Base-by-base conservation (phyloP, 805 yeast genomes). In the Lachancea mirantina region DNA sequence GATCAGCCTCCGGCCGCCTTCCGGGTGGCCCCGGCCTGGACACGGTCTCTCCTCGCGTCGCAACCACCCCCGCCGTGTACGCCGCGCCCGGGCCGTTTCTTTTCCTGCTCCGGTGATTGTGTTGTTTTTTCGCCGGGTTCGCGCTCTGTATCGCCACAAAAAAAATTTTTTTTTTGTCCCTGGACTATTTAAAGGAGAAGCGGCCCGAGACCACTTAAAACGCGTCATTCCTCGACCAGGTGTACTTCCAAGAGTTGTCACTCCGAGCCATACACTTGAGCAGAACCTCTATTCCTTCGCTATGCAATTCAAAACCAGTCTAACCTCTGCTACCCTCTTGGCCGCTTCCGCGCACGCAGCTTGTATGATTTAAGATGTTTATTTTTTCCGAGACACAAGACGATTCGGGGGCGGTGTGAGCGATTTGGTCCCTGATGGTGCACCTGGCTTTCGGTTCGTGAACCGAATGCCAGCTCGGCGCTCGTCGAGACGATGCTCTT, bases 271-370 rank as follows among this genome's bases (percentile, higher is more conserved):
- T 4, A 15, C n/a, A 26, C 18, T 11, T n/a, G 5, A 4, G 16
- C 15, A n/a, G 10, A 23, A 14, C 10, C 14, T 10, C 18, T 14
- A 14, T 28, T 20, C 36, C 11, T 23, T 36, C 39, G 39, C 39
- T 30, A 38, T 38, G 41, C 41, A 38, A 38, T 23, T 30, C 38
- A 38, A 34, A 23, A 33, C 36, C 27, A 35, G 38, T 24, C 32
- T 38, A 16, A 31, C 38, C 28, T 18, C 37, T 14, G 38, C 35
- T 16, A 35, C 38, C 19, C 29, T 38, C 7, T 22, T 38, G 30
- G 35, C 34, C 11, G 38, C 38, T 17, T 24, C 41, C 27, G 41
- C 36, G 9, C 21, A 28, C 23, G 39, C 39, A 30, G 41, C 41
- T 24, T 27, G 41, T 38, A 38, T 38, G 41, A n/a, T n/a, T n/a